These are phyloP conservation scores for Sporothrix brasiliensis DNA, from an alignment of 2,329 filamentous ascomycete genomes.

Conservation along the genomic window DNA sequence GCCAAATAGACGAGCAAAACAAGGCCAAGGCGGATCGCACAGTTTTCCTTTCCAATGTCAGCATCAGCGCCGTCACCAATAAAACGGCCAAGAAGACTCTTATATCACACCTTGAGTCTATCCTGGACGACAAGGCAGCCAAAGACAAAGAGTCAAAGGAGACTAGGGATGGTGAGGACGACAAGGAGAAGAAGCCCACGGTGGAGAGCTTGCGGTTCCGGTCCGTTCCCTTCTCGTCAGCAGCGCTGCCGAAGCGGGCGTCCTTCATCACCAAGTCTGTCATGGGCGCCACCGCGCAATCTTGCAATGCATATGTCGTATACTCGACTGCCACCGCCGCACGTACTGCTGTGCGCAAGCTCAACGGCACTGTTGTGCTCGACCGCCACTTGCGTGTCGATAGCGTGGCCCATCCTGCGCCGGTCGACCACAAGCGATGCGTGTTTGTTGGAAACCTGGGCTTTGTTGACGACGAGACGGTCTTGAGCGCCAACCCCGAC, in stretches of 20 bases:
- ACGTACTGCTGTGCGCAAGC: slow-evolving; percentile 70
- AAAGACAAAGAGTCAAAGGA: slow-evolving; percentile 15
- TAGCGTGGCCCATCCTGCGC: slow-evolving; percentile 82
- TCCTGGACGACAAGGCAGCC: slow-evolving; percentile 54
- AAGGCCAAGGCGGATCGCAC: slow-evolving; percentile 83
- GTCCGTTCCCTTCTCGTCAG: slow-evolving; percentile 80
- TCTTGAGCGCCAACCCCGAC: slow-evolving; percentile 55
- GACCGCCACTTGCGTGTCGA: slow-evolving; percentile 90
- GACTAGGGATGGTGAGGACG: slow-evolving; percentile 81
- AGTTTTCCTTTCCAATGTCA: slow-evolving; percentile 91
- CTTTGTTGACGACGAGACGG: slow-evolving; percentile 89
- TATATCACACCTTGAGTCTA: slow-evolving; percentile 74
- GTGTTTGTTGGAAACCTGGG: slow-evolving; percentile 96
- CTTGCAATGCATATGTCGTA: slow-evolving; percentile 91
- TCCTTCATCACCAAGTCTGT: slow-evolving; percentile 88
- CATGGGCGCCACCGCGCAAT: slow-evolving; percentile 88
- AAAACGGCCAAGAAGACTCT: slow-evolving; percentile 80
- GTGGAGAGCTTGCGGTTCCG: slow-evolving; percentile 93
- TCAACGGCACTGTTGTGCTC: slow-evolving; percentile 84
- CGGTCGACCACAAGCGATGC: slow-evolving; percentile 82
- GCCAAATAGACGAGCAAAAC: slow-evolving; percentile 51
- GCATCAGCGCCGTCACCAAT: slow-evolving; percentile 76
- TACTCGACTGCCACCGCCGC: slow-evolving; percentile 77
- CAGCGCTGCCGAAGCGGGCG: slow-evolving; percentile 84
- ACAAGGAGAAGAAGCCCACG: slow-evolving; percentile 59